Conservation (phyloP, 148 eudicot species). For the Arbutus unedo region DNA sequence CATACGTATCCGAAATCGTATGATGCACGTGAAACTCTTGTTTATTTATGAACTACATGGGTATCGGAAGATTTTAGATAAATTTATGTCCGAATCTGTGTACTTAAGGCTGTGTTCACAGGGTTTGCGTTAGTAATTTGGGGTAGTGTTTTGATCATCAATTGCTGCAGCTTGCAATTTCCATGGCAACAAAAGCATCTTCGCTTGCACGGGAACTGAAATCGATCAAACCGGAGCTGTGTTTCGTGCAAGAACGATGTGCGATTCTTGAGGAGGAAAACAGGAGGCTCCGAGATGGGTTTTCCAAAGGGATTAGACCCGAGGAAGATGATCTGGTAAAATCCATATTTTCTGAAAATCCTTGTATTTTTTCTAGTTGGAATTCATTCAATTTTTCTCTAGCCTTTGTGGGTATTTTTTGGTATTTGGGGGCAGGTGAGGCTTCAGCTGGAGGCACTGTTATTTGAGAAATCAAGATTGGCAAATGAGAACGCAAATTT, state of each 20-base stretch:
- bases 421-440: constrained; percentile 50
- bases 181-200: constrained; percentile 75
- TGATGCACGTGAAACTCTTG: too few species aligned
- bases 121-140: background rate
- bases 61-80: too few species aligned
- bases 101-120: too few species aligned
- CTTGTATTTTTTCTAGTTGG: background rate
- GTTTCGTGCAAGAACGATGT: constrained; percentile 72
- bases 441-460: constrained; percentile 85
- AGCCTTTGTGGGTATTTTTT: background rate
- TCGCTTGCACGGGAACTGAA: constrained; percentile 68
- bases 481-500: constrained; percentile 79
- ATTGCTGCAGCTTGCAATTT: constrained; percentile 67
- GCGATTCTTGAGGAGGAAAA: constrained; percentile 81
- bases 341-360: too few species aligned
- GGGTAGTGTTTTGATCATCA: background rate
- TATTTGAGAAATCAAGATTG: constrained; percentile 81
- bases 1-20: too few species aligned
- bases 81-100: too few species aligned
- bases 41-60: too few species aligned
- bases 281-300: constrained; percentile 59
- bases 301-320: constrained; percentile 44
- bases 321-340: constrained; percentile 95
- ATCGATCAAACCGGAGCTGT: constrained; percentile 61
- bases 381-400: background rate